phyloP scores from a whole-genome alignment of 345 rosid species.

The Rubroshorea leprosula region DNA sequence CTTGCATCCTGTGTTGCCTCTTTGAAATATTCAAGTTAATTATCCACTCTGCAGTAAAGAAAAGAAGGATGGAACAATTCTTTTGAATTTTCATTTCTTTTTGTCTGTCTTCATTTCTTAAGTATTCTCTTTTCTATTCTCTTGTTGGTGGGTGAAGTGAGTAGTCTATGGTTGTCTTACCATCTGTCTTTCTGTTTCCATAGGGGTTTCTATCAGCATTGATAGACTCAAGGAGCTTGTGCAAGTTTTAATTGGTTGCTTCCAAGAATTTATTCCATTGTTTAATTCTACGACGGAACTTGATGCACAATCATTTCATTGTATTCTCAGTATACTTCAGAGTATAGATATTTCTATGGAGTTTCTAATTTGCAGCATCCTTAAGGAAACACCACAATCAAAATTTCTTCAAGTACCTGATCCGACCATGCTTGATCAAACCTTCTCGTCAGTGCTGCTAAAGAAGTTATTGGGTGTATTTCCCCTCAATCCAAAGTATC shows the following conservation, averaged over 20 bases:
- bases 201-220: slow-evolving; percentile 43
- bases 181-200: slow-evolving; percentile 14
- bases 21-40: too few species aligned
- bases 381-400: slow-evolving; percentile 18
- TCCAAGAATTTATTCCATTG: slow-evolving; percentile 59
- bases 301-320: slow-evolving; percentile 57
- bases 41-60: too few species aligned
- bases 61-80: too few species aligned
- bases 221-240: slow-evolving; percentile 60
- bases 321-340: slow-evolving; percentile 49
- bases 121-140: background rate
- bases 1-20: background rate
- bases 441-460: slow-evolving; percentile 34
- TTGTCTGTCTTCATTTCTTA: background rate
- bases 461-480: slow-evolving; percentile 57
- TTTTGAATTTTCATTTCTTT: too few species aligned
- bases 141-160: background rate
- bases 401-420: slow-evolving; percentile 25
- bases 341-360: slow-evolving; percentile 51
- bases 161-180: slow-evolving; percentile 1
- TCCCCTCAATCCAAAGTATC: slow-evolving; percentile 47
- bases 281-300: slow-evolving; percentile 36
- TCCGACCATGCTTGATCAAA: slow-evolving; percentile 34
- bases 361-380: slow-evolving; percentile 32
- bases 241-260: slow-evolving; percentile 58